Conservation (phyloP, 352 stramenopile genomes). For the Pythium aphanidermatum region DNA sequence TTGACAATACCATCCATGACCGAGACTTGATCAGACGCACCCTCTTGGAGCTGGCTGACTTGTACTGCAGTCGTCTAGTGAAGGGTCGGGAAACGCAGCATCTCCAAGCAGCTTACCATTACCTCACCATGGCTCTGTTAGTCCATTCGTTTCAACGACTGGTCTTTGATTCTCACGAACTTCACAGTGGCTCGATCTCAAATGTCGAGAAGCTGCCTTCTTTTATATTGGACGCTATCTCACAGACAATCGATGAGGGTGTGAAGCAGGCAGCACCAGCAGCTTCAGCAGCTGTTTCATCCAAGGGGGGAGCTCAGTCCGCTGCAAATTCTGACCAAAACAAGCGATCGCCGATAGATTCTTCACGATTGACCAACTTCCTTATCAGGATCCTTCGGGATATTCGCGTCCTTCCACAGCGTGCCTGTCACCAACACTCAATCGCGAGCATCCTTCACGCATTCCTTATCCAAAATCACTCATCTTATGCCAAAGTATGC, state of each 20-base stretch:
- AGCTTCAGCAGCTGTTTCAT: neutral
- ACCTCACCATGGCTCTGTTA: conserved; percentile 41
- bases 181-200: conserved; percentile 37
- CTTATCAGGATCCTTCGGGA: conserved; percentile 49
- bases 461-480: conserved; percentile 56
- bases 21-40: conserved; percentile 40
- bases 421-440: conserved; percentile 28
- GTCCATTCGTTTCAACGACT: conserved; percentile 33
- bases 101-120: conserved; percentile 68
- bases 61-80: conserved; percentile 45
- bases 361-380: conserved; percentile 43
- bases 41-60: conserved; percentile 57
- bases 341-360: conserved; percentile 11
- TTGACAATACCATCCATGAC: conserved; percentile 41
- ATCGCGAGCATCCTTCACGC: conserved; percentile 33
- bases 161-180: conserved; percentile 59
- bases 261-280: conserved; percentile 3
- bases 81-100: conserved; percentile 38
- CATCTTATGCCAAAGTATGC: conserved; percentile 41
- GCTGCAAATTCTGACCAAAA: neutral
- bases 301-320: neutral
- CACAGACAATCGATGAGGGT: neutral
- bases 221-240: conserved; percentile 32
- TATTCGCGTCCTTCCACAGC: conserved; percentile 32
- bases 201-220: conserved; percentile 40